Evolutionary conservation across 2,329 filamentous ascomycete genomes (phyloP), one percentile per base, ranked within the genome.

Genomic region (Colletotrichum endophyticum): DNA sequence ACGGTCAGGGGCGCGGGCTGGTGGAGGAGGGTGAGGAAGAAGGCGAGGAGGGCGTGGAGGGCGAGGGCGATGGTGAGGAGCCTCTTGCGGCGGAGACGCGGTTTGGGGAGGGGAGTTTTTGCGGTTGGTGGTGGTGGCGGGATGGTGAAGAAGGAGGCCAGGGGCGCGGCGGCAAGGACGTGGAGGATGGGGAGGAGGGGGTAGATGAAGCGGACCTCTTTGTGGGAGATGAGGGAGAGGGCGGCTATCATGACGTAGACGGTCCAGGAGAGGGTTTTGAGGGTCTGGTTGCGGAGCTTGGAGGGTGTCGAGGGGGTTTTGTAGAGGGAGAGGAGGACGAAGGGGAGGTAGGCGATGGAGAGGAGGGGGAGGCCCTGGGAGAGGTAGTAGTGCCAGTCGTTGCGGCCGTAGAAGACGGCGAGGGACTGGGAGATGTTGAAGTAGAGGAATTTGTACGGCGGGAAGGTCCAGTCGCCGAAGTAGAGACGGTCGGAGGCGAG

Each of bases 151-250:
- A 95, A 96, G 11, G 87, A 84, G 4, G 91, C 87, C 19, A 95
- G 85, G 4, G 92, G 89, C 0, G 92, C 91, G 0, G 95, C 95
- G 2, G 95, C 92, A 53, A 99, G 88, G 78, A 98, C 87, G 83
- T 97, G 95, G 8, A 99, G 90, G n/a, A 93, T 90, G 2, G 97
- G 96, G 3, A 99, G 90, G 22, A 99, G 90, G 2, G 97, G 96
- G 81, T 98, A 98, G 79, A 99, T 95, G 87, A 99, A 99, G 81
- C 97, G 95, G 80, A 98, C 95, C 88, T 99, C 97, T 84, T 99
- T 99, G 87, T 99, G 97, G 2, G 95, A 93, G 79, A 99, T 95
- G 63, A 95, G 82, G 2, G 95, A 98, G 39, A 99, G 89, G 3
- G 88, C 84, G 2, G 86, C 83, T 12, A 94, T 86, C 73, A 93